A percentile compares a stretch with the other conserved stretches of the same genome.
Conservation (phyloP, 345 rosid species). For the Citrus hindsii region DNA sequence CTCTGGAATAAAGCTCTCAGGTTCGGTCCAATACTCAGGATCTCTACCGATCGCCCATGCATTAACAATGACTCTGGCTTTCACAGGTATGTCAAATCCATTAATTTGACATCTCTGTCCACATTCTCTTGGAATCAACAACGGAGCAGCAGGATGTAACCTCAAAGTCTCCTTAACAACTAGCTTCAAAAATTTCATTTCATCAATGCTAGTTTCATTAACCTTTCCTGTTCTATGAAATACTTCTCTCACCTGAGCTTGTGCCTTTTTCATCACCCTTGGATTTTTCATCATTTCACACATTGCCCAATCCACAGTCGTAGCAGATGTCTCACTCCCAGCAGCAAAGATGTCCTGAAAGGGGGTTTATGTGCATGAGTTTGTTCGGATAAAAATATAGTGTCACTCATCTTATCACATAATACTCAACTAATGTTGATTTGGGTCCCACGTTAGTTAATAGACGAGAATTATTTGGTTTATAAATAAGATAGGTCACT, state of each 20-base stretch:
- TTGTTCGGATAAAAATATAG: neutral
- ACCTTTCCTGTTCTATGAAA: conserved; percentile 10
- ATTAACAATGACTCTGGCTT: conserved; percentile 11
- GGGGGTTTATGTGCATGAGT: neutral
- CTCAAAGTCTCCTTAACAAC: conserved; percentile 11
- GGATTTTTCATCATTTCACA: conserved; percentile 26
- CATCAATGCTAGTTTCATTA: neutral
- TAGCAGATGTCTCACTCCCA: conserved; percentile 23
- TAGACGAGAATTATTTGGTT: too few species aligned
- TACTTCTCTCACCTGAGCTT: conserved; percentile 27
- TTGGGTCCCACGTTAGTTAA: too few species aligned
- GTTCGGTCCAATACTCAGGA: conserved; percentile 3
- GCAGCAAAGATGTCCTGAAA: conserved; percentile 22
- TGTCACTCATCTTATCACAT: neutral
- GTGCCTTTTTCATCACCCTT: conserved; percentile 17
- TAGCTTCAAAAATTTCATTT: conserved; percentile 5
- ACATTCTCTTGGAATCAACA: conserved; percentile 17
- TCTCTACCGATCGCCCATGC: conserved; percentile 15
- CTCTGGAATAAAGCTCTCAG: conserved; percentile 19
- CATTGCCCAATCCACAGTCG: conserved; percentile 20
- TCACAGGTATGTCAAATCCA: conserved; percentile 2
- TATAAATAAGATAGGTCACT: too few species aligned
- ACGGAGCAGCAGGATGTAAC: conserved; percentile 3
- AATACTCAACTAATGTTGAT: neutral
- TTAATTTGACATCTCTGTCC: neutral